Percentiles rank a stretch among this genome's conserved stretches.
Conservation (phyloP, 176 grass and related monocot genomes). For the Phyllostachys edulis region DNA sequence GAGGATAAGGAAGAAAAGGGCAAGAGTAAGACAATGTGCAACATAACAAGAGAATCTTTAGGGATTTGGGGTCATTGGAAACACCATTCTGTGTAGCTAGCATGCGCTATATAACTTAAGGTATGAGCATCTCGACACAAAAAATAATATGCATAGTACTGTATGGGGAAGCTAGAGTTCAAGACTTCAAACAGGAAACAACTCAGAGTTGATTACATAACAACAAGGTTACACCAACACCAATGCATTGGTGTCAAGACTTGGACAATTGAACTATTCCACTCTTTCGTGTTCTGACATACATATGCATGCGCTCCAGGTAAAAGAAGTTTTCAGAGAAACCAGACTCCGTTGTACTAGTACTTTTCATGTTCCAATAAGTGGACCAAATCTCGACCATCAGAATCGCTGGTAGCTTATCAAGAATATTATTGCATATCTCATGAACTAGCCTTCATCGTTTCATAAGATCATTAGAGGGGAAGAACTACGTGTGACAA, state of each 20-base stretch:
- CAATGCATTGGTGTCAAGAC: slow-evolving; percentile 33
- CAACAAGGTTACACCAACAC: slow-evolving; percentile 39
- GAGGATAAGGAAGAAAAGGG: neutral
- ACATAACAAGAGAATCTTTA: slow-evolving; percentile 42
- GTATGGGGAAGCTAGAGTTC: too few species aligned
- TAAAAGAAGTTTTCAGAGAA: slow-evolving; percentile 8
- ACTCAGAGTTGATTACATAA: slow-evolving; percentile 18
- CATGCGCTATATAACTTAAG: slow-evolving; percentile 16
- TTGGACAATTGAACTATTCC: slow-evolving; percentile 17
- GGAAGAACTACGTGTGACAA: too few species aligned
- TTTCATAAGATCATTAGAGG: neutral
- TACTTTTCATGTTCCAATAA: slow-evolving; percentile 9
- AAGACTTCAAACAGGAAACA: too few species aligned
- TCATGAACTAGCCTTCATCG: too few species aligned
- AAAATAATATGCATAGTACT: too few species aligned
- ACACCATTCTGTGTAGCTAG: slow-evolving; percentile 19
- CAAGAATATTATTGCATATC: neutral
- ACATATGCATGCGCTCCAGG: slow-evolving; percentile 11
- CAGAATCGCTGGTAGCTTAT: neutral
- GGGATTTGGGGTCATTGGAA: slow-evolving; percentile 32
- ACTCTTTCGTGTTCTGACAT: slow-evolving; percentile 26
- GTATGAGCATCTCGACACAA: slow-evolving; percentile 41
- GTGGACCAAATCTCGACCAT: neutral
- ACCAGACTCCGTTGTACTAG: neutral
- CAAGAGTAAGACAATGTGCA: neutral